phyloP scores from a whole-genome alignment of 2,329 filamentous ascomycete species.

The Apiospora sp. region DNA sequence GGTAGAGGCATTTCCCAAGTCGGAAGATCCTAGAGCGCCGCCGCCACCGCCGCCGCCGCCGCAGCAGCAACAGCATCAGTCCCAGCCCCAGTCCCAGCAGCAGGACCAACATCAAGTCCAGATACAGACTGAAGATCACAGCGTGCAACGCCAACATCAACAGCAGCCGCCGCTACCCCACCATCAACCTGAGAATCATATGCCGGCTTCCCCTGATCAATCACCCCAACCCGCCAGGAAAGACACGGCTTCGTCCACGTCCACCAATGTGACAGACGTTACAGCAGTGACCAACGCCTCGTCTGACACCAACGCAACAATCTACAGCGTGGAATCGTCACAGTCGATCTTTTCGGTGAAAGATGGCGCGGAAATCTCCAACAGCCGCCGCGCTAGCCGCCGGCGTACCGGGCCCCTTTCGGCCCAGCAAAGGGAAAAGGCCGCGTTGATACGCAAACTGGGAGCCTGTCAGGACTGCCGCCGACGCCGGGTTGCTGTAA shows the following conservation, averaged over 20 bases:
- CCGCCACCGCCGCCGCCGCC: constrained; percentile 30
- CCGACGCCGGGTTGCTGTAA: constrained; percentile 59
- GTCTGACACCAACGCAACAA: constrained; percentile 57
- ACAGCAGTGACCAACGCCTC: constrained; percentile 46
- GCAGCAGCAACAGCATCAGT: constrained; percentile 33
- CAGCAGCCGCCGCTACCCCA: constrained; percentile 31
- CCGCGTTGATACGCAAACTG: constrained; percentile 66
- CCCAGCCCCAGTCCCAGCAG: constrained; percentile 24
- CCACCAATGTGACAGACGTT: constrained; percentile 57
- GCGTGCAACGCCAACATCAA: constrained; percentile 31
- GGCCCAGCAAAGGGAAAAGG: constrained; percentile 64
- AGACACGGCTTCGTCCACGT: constrained; percentile 62
- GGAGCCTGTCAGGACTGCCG: constrained; percentile 65
- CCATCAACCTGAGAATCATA: constrained; percentile 33
- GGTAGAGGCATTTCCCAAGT: constrained; percentile 46
- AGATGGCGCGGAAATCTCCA: constrained; percentile 62
- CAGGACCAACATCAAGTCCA: constrained; percentile 38
- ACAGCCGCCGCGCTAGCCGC: constrained; percentile 62
- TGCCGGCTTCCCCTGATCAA: constrained; percentile 35
- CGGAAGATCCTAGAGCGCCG: constrained; percentile 42
- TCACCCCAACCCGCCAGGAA: constrained; percentile 48
- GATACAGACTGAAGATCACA: constrained; percentile 34
- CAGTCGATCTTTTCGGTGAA: constrained; percentile 64
- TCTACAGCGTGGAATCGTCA: constrained; percentile 62
- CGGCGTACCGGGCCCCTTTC: constrained; percentile 67